Conservation (phyloP, 768 basidiomycete species). For the Psilocybe subaeruginosa region DNA sequence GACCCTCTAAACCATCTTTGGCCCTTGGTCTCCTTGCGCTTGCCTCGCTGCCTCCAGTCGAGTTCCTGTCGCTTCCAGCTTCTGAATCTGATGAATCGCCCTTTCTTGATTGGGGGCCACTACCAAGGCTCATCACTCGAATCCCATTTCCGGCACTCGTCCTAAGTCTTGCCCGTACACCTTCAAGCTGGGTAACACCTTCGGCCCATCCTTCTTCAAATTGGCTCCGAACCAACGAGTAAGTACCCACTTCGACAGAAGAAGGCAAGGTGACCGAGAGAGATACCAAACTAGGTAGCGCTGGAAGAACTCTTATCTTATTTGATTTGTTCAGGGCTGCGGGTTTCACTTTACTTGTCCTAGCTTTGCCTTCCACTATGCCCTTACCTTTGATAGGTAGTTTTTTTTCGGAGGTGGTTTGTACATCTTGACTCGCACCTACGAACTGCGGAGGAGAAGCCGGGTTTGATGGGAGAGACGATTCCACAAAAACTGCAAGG, state of each 20-base stretch:
- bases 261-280: slow-evolving; percentile 46
- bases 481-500: neutral
- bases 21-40: slow-evolving; percentile 4
- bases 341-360: neutral
- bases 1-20: slow-evolving; percentile 35
- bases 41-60: slow-evolving; percentile 23
- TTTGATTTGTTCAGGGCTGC: slow-evolving; percentile 6
- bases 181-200: slow-evolving; percentile 55
- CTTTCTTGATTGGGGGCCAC: neutral
- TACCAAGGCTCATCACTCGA: slow-evolving; percentile 42
- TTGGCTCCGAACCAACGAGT: slow-evolving; percentile 44
- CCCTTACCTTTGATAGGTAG: neutral
- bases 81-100: neutral
- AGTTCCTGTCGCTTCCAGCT: slow-evolving; percentile 23
- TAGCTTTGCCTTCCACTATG: neutral
- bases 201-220: slow-evolving; percentile 69
- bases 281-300: slow-evolving; percentile 49
- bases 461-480: neutral
- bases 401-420: neutral
- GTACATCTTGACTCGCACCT: neutral
- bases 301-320: slow-evolving; percentile 62
- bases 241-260: slow-evolving; percentile 32
- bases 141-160: slow-evolving; percentile 51
- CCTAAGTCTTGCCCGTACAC: slow-evolving; percentile 47
- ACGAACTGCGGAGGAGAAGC: neutral